Evolutionary conservation across 202 grass and related monocot genomes (phyloP).

Genomic region (Saccharum hybrid): DNA sequence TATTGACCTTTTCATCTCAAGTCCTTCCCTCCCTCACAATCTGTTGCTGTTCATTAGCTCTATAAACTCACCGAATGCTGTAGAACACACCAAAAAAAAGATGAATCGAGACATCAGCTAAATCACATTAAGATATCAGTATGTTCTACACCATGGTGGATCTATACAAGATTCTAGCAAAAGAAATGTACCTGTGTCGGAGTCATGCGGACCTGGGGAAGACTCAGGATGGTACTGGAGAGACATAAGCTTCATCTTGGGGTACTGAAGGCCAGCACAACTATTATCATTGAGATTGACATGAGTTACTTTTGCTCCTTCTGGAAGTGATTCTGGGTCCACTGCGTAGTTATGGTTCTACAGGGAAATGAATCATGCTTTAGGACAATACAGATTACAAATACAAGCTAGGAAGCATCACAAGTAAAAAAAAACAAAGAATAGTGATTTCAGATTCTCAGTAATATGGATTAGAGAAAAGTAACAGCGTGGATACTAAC

Average conservation of each 20-base stretch:
- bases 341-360: slow-evolving; percentile 92
- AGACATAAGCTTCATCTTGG: slow-evolving; percentile 79
- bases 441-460: slow-evolving; percentile 17
- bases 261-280: slow-evolving; percentile 71
- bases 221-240: slow-evolving; percentile 90
- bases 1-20: slow-evolving; percentile 9
- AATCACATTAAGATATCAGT: not conserved
- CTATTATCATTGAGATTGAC: slow-evolving; percentile 87
- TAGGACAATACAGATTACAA: not conserved
- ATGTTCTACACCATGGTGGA: not conserved
- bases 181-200: slow-evolving; percentile 67
- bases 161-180: not conserved
- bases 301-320: slow-evolving; percentile 75
- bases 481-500: not conserved
- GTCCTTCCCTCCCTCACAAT: slow-evolving; percentile 41
- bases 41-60: slow-evolving; percentile 71
- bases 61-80: slow-evolving; percentile 79
- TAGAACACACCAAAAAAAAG: slow-evolving; percentile 14
- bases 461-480: slow-evolving; percentile 37
- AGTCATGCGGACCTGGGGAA: slow-evolving; percentile 85
- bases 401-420: too few species aligned
- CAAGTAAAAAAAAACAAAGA: not conserved
- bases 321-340: slow-evolving; percentile 62
- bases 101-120: slow-evolving; percentile 17
- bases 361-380: slow-evolving; percentile 7